Conservation (phyloP, 2,329 filamentous ascomycete species). For the Nemania serpens region DNA sequence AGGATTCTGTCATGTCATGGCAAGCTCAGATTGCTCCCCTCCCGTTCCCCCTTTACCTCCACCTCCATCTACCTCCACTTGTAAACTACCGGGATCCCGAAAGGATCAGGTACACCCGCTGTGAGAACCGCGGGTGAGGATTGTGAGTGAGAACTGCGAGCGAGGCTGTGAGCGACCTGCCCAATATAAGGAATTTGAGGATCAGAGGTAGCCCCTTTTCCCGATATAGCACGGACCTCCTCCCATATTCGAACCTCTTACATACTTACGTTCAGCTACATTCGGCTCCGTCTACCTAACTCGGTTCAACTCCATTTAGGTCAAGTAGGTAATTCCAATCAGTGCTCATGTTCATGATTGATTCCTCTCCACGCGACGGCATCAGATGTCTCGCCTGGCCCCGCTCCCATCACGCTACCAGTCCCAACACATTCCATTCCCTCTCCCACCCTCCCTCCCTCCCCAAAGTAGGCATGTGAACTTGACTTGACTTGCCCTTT, state of each 20-base stretch:
- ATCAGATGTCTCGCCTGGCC: conserved; percentile 16
- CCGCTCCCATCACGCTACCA: conserved; percentile 11
- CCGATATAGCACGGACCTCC: conserved; percentile 14
- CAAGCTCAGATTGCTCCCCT: background rate
- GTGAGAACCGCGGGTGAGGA: background rate
- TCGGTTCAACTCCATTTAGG: background rate
- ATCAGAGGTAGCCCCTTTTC: conserved; percentile 3
- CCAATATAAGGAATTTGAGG: too few relatives aligned
- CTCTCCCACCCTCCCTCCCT: conserved; percentile 1
- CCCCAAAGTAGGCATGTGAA: conserved; percentile 4
- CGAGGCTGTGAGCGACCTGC: too few relatives aligned
- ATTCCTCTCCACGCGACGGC: conserved; percentile 4
- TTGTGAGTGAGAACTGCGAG: too few relatives aligned
- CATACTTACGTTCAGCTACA: background rate
- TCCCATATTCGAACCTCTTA: background rate
- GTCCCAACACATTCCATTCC: conserved; percentile 7
- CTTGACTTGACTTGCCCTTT: conserved; percentile 26
- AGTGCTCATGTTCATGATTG: conserved; percentile 1
- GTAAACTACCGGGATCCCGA: background rate
- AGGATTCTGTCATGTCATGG: background rate
- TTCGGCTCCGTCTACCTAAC: background rate
- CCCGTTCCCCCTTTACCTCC: too few relatives aligned
- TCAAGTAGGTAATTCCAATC: background rate
- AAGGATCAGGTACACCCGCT: background rate
- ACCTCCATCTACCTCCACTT: background rate